Percentiles rank a stretch among this genome's conserved stretches.
Evolutionary conservation across 768 basidiomycete species (phyloP).

Genomic region (Auricularia sp.): DNA sequence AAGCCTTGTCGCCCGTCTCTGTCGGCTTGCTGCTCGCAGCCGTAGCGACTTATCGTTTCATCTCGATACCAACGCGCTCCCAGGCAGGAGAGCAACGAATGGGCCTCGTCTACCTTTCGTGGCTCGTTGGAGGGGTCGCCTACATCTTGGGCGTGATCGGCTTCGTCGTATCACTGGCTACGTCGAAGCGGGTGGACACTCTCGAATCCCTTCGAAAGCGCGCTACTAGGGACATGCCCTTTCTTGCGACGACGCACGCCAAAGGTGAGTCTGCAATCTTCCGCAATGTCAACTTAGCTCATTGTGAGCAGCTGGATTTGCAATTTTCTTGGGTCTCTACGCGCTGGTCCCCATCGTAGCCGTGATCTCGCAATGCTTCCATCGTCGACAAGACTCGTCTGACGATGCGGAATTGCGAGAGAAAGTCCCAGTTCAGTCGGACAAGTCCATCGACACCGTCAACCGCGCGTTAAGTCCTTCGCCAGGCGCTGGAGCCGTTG

Average conservation of each 20-base stretch:
- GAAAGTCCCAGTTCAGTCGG: not conserved
- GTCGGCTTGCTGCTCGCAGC: slow-evolving; percentile 35
- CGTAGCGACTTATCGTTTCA: slow-evolving; percentile 33
- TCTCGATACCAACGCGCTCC: slow-evolving; percentile 26
- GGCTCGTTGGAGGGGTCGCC: slow-evolving; percentile 33
- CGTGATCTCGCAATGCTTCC: not conserved
- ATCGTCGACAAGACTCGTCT: not conserved
- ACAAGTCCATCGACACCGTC: not conserved
- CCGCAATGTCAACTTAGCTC: not conserved
- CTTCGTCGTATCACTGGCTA: slow-evolving; percentile 43
- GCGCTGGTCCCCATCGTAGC: not conserved
- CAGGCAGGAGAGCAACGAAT: slow-evolving; percentile 17
- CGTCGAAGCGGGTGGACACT: not conserved
- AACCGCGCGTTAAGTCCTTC: not conserved
- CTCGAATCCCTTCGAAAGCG: not conserved
- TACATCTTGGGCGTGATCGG: slow-evolving; percentile 58
- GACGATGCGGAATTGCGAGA: not conserved
- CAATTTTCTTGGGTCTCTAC: not conserved
- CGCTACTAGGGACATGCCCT: not conserved
- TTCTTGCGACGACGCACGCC: not conserved
- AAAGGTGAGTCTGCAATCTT: not conserved
- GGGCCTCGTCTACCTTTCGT: slow-evolving; percentile 27
- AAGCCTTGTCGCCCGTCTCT: slow-evolving; percentile 39
- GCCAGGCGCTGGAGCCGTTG: not conserved
- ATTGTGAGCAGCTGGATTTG: not conserved